Evolutionary conservation across 805 yeast species (phyloP), one percentile per base, ranked within the genome.

Genomic region (Brettanomyces custersianus): DNA sequence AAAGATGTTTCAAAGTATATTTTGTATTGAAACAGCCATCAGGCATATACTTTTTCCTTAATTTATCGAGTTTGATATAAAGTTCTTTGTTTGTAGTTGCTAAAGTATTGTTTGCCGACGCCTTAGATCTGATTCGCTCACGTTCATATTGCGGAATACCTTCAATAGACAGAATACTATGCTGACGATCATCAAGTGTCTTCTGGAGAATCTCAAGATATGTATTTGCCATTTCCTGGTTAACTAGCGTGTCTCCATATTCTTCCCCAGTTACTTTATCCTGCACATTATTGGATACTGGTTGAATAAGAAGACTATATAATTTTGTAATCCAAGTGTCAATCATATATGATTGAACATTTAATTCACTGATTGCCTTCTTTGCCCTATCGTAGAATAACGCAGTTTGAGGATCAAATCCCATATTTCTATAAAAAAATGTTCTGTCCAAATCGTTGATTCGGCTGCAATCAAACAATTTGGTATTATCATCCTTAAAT

Each of bases 181-280:
- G 38, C 18, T 57, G 68, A 38, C 80, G 53, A 43, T 73, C 78
- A 20, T 49, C 54, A 22, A 77, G 44, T 3, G 66, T 49, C 32
- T 62, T 56, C 37, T 74, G 74, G 6, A 82, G 40, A 15, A 72
- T 69, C 35, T 72, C 74, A 39, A 83, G 60, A 38, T 74, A 68
- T 0, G 72, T 66, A 28, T 74, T 73, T 0, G 80, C 80, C 39
- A 70, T 66, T 39, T 81, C 94, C 54, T 90, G 97, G 32, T 72
- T 78, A 29, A 74, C 73, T 33, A 90, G 62, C 0, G 94, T 77
- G 4, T 69, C 70, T 10, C 74, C 77, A 55, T 88, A 92, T 48
- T 87, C 96, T 34, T 75, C 81, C 11, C 88, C 87, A 35, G 78
- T 75, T 3, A 48, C 51, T 20, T 44, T 55, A 3, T 35, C 43